Percentiles rank a stretch among this genome's conserved stretches.
phyloP scores from a whole-genome alignment of 2,329 filamentous ascomycete genomes.

The Monosporascus sp. region DNA sequence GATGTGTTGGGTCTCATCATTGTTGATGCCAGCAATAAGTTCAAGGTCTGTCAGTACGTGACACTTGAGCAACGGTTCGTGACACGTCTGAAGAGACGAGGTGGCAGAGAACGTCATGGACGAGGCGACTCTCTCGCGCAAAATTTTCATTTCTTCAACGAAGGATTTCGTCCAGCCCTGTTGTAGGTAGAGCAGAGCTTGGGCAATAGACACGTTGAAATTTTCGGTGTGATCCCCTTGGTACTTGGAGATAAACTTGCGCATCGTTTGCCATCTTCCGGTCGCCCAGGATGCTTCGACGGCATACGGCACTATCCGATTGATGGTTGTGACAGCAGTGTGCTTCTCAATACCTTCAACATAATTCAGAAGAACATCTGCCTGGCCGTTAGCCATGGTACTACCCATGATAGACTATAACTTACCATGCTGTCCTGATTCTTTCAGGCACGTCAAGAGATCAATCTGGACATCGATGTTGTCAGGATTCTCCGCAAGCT shows the following conservation, averaged over 20 bases:
- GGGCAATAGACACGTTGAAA: constrained; percentile 79
- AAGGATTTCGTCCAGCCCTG: constrained; percentile 48
- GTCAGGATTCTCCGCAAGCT: constrained; percentile 71
- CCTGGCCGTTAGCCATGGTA: constrained; percentile 4
- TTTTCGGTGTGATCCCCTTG: constrained; percentile 51
- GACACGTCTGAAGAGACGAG: constrained; percentile 74
- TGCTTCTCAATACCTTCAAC: constrained; percentile 65
- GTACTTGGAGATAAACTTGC: constrained; percentile 57
- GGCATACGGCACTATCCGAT: constrained; percentile 72
- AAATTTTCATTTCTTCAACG: constrained; percentile 48
- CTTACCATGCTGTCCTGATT: constrained; percentile 90
- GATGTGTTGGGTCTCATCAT: constrained; percentile 34
- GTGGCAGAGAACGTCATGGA: constrained; percentile 73
- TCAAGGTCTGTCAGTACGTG: constrained; percentile 88
- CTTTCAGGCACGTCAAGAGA: constrained; percentile 80
- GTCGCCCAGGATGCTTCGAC: constrained; percentile 91
- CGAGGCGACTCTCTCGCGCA: constrained; percentile 66
- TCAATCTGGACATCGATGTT: constrained; percentile 76
- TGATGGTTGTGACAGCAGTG: constrained; percentile 42
- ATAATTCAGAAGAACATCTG: constrained; percentile 81
- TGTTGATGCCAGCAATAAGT: constrained; percentile 54
- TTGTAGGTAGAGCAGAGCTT: constrained; percentile 56
- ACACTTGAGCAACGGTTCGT: constrained; percentile 77
- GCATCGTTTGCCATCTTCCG: constrained; percentile 70
- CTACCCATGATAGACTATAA: constrained; percentile 2